phyloP scores from a whole-genome alignment of 768 basidiomycete species.

The Russula abietina region DNA sequence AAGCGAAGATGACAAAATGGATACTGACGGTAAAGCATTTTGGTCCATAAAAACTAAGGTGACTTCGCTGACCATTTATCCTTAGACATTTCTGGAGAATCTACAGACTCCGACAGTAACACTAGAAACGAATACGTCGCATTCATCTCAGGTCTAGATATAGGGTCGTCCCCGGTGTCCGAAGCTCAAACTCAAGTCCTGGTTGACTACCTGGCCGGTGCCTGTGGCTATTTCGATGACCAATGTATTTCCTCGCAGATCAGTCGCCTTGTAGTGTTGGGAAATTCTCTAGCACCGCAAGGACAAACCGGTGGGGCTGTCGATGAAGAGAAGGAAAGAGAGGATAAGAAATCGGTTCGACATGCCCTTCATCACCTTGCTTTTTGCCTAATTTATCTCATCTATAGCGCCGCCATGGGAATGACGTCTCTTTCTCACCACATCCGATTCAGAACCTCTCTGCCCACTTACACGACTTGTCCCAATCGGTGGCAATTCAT shows the following conservation, averaged over 20 bases:
- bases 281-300: slow-evolving; percentile 72
- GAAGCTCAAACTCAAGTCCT: slow-evolving; percentile 80
- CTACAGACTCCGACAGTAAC: not conserved
- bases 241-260: slow-evolving; percentile 63
- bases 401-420: slow-evolving; percentile 55
- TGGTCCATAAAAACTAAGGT: not conserved
- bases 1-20: slow-evolving; percentile 44
- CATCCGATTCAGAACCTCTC: slow-evolving; percentile 71
- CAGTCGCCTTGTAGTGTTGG: slow-evolving; percentile 81
- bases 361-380: not conserved
- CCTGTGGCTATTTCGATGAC: slow-evolving; percentile 65
- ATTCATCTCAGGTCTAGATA: slow-evolving; percentile 75
- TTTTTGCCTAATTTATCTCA: not conserved
- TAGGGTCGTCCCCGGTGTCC: slow-evolving; percentile 55
- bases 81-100: not conserved
- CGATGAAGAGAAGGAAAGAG: slow-evolving; percentile 33
- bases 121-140: slow-evolving; percentile 66
- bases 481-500: slow-evolving; percentile 74
- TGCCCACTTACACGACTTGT: slow-evolving; percentile 66
- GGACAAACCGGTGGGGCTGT: slow-evolving; percentile 29
- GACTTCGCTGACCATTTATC: slow-evolving; percentile 19
- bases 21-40: slow-evolving; percentile 55
- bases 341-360: slow-evolving; percentile 51
- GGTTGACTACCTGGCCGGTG: slow-evolving; percentile 84
- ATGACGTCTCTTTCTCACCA: slow-evolving; percentile 65